phyloP scores from a whole-genome alignment of 169 alveolate genomes.

The Eimeria acervulina region DNA sequence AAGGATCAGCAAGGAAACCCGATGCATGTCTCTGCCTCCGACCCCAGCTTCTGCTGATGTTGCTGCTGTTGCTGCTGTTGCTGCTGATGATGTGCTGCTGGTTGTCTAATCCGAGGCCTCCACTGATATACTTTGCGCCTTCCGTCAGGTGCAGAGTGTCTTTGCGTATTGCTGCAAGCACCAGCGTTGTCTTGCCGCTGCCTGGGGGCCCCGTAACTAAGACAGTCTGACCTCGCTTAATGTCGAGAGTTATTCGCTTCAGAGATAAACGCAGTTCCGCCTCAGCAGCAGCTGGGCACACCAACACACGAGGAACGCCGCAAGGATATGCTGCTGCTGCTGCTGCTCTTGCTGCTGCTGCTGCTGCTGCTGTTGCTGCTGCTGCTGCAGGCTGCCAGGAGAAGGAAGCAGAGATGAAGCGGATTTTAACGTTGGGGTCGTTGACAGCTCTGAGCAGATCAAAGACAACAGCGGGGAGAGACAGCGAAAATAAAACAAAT shows the following conservation, averaged over 20 bases:
- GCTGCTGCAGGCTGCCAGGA: constrained; percentile 57
- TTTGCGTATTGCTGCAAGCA: constrained; percentile 86
- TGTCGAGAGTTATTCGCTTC: background rate
- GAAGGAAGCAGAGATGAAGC: constrained; percentile 39
- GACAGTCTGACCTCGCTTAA: constrained; percentile 86
- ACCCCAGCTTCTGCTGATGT: too few species aligned
- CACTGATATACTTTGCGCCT: constrained; percentile 43
- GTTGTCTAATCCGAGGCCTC: background rate
- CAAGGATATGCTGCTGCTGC: too few species aligned
- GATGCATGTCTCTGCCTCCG: too few species aligned
- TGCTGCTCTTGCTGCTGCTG: background rate
- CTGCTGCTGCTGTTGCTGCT: constrained; percentile 41
- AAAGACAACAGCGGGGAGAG: background rate
- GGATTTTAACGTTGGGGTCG: constrained; percentile 21
- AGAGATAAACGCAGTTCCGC: background rate
- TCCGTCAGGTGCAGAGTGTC: constrained; percentile 1
- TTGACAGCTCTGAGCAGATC: constrained; percentile 32
- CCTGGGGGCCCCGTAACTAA: constrained; percentile 92
- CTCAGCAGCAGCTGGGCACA: too few species aligned
- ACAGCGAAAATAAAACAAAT: background rate
- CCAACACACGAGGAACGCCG: too few species aligned
- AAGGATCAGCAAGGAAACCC: too few species aligned
- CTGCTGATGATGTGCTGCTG: background rate
- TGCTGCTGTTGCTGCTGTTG: too few species aligned
- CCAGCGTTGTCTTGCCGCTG: constrained; percentile 91